phyloP scores from a whole-genome alignment of 139 green algal genomes.

The Coelastrella sp. region DNA sequence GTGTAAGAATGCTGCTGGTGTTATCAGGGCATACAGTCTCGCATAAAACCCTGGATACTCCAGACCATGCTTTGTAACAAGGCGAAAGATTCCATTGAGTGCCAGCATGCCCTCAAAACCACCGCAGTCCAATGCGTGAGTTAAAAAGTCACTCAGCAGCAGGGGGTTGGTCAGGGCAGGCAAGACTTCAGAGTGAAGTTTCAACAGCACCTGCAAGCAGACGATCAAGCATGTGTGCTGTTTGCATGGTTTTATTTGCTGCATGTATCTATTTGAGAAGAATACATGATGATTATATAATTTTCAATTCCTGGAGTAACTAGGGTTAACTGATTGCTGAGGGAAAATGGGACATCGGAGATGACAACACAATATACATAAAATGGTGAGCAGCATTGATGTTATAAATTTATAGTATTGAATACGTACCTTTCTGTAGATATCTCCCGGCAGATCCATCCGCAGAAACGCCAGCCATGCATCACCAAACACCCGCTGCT shows the following conservation, averaged over 20 bases:
- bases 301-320: no score
- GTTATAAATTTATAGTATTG: no score
- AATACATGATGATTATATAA: no score
- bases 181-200: conserved; percentile 80
- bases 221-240: background rate
- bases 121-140: conserved; percentile 48
- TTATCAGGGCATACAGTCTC: conserved; percentile 85
- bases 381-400: no score
- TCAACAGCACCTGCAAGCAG: conserved; percentile 62
- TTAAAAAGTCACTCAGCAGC: conserved; percentile 88
- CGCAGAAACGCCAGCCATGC: conserved; percentile 90
- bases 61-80: conserved; percentile 92
- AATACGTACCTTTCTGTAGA: conserved; percentile 70
- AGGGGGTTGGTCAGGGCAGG: conserved; percentile 81
- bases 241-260: no score
- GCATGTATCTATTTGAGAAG: background rate
- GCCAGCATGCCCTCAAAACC: conserved; percentile 92
- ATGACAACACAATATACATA: no score
- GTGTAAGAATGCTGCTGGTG: conserved; percentile 49
- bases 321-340: no score
- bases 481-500: conserved; percentile 61
- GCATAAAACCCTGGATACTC: conserved; percentile 93
- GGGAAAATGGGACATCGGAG: no score
- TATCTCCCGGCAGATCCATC: conserved; percentile 76
- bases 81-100: conserved; percentile 92